Percentiles rank a stretch among this genome's conserved stretches.
Evolutionary conservation across 2,329 filamentous ascomycete genomes (phyloP).

Genomic region (Neopestalotiopsis sp.): DNA sequence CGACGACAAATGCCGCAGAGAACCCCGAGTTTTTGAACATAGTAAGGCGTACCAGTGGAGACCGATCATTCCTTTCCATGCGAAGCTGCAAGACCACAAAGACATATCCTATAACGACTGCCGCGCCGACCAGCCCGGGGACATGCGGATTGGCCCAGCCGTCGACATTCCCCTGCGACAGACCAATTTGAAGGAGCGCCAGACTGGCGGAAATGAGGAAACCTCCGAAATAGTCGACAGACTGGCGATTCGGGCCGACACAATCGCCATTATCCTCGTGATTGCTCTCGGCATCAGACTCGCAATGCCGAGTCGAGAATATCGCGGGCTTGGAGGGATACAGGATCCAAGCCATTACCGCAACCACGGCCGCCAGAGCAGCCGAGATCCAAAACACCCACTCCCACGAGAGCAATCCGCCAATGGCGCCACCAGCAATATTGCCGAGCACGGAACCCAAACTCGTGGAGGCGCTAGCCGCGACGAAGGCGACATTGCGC

Average conservation of each 20-base stretch:
- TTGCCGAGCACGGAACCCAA: constrained; percentile 58
- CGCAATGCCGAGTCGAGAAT: background rate
- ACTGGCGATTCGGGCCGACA: background rate
- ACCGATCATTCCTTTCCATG: background rate
- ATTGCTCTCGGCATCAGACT: background rate
- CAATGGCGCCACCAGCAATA: constrained; percentile 61
- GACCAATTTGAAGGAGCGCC: background rate
- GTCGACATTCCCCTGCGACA: background rate
- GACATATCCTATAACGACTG: background rate
- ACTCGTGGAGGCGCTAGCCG: constrained; percentile 53
- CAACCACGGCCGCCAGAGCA: constrained; percentile 27
- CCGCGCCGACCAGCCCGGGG: background rate
- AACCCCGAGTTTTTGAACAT: background rate
- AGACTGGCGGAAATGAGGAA: background rate
- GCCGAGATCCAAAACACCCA: constrained; percentile 68
- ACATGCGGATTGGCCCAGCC: background rate
- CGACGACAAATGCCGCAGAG: background rate
- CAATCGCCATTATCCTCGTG: background rate
- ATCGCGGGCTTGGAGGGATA: background rate
- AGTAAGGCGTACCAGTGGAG: background rate
- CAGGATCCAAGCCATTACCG: background rate
- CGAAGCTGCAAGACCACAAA: background rate
- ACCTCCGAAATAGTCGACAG: background rate
- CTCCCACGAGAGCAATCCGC: constrained; percentile 57
- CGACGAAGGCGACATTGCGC: constrained; percentile 60